Evolutionary conservation across 164 flowering plant genomes (phyloP), one percentile per base, ranked within the genome.

Genomic region (Chimonanthus salicifolius): DNA sequence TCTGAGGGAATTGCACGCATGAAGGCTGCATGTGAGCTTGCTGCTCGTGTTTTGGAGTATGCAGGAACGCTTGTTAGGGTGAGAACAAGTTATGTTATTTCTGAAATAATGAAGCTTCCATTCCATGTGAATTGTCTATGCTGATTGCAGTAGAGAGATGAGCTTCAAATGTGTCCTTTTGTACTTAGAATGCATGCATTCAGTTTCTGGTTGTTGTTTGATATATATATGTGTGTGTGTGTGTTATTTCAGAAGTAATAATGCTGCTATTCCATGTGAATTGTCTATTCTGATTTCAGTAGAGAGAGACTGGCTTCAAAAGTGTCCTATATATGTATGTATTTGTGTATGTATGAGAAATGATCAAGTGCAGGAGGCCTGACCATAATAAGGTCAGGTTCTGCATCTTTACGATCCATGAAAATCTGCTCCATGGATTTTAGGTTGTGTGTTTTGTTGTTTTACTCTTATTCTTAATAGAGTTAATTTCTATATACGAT

Each of bases 41-140:
- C 98, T 78, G 97, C 98, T 68, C 88, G 92, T 66, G 99, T 93
- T 64, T 78, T 96, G 66, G 87, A 93, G 51, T 80, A 80, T 83
- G 98, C 97, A 3, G 99, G 99, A 60, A 93, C 89, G 5, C 79
- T 96, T 81, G 95, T 96, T 71, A 88, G 86, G 90, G 99, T 96
- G 74, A 82, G 88, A 64, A 72, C 15, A 48, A 66, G 58, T 64
- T 64, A 15, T 6, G 4, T 6, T 58, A 18, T 49, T 63, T 69
- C 54, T 69, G 50, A 50, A 64, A 47, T 46, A n/a, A 54, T 33
- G 33, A 54, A 54, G 11, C 47, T 66, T 2, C 54, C 6, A 18
- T 16, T 47, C 4, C 43, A 48, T 16, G 9, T 63, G 47, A 16
- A 6, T 48, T 54, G 48, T 47, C 70, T 68, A 43, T 68, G 16